Evolutionary conservation across 768 basidiomycete genomes (phyloP).

Genomic region (Tephrocybe sp.): DNA sequence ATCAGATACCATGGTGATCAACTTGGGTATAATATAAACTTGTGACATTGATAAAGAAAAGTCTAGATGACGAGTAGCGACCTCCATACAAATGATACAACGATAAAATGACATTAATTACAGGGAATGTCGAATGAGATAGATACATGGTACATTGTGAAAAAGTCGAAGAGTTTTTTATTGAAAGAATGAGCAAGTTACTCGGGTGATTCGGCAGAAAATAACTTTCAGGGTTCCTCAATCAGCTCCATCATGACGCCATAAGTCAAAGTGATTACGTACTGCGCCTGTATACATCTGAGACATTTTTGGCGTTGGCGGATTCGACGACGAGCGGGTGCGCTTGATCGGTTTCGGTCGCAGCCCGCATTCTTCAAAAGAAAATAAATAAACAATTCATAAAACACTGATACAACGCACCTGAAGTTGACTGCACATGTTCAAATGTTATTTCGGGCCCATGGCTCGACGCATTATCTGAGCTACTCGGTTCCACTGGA

Average conservation of each 20-base stretch:
- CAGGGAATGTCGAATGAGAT: background rate
- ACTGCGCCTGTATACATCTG: constrained; percentile 16
- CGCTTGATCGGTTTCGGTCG: constrained; percentile 21
- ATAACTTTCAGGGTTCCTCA: constrained; percentile 23
- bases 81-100: background rate
- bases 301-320: constrained; percentile 26
- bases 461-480: background rate
- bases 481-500: background rate
- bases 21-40: background rate
- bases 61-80: background rate
- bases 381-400: background rate
- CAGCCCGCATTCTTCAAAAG: background rate
- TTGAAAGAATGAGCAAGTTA: constrained; percentile 7
- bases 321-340: constrained; percentile 33
- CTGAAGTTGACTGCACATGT: background rate
- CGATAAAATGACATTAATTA: background rate
- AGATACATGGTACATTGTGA: constrained; percentile 1
- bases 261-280: background rate
- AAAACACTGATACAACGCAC: background rate
- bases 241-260: background rate
- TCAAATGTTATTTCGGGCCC: background rate
- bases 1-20: constrained; percentile 11
- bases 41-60: background rate
- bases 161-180: constrained; percentile 18
- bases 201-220: constrained; percentile 41